These are phyloP conservation scores for Meyerozyma guilliermondii DNA, from an alignment of 1,139 yeast species.

Conservation along the genomic window DNA sequence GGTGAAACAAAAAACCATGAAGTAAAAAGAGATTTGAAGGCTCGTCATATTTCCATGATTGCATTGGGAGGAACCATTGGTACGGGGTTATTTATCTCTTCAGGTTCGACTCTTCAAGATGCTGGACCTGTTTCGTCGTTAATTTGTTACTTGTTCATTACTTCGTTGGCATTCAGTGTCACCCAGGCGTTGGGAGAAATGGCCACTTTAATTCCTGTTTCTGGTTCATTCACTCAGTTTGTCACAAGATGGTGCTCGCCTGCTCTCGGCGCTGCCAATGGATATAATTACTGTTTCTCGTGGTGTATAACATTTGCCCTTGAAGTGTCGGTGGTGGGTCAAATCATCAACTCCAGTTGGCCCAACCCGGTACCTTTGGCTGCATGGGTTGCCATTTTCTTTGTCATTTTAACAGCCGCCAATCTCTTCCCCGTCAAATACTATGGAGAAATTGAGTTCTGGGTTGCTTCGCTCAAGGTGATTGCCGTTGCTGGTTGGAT, in stretches of 20 bases:
- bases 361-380: constrained; percentile 66
- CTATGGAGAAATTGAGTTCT: constrained; percentile 65
- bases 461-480: constrained; percentile 60
- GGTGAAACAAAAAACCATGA: constrained; percentile 7
- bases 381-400: constrained; percentile 73
- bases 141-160: constrained; percentile 62
- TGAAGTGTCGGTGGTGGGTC: constrained; percentile 77
- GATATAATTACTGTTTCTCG: constrained; percentile 82
- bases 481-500: constrained; percentile 70
- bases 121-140: constrained; percentile 76
- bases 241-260: constrained; percentile 61
- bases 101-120: constrained; percentile 46
- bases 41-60: constrained; percentile 14
- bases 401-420: constrained; percentile 43
- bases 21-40: constrained; percentile 5
- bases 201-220: constrained; percentile 68
- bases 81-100: constrained; percentile 58
- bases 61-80: constrained; percentile 53
- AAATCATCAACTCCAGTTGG: constrained; percentile 67
- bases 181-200: constrained; percentile 72
- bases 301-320: constrained; percentile 85
- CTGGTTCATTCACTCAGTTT: constrained; percentile 57
- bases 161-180: constrained; percentile 57
- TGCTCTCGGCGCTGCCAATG: constrained; percentile 74
- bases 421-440: constrained; percentile 59